These are phyloP conservation scores for Gossypium stocksii DNA, from an alignment of 345 rosid genomes.

Conservation along the genomic window DNA sequence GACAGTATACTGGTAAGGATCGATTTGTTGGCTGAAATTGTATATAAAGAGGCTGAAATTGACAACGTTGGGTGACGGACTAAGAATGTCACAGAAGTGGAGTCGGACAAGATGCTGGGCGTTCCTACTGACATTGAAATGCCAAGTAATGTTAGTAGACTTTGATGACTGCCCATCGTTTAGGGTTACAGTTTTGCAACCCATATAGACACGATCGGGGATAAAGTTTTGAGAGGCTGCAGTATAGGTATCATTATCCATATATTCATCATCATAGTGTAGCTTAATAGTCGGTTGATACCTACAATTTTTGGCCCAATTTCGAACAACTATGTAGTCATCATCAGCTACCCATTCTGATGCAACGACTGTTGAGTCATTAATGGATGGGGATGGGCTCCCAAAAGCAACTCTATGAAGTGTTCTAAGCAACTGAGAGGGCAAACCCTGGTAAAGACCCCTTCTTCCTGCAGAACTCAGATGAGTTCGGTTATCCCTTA, in stretches of 20 bases:
- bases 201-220: constrained; percentile 40
- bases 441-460: constrained; percentile 13
- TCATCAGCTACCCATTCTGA: constrained; percentile 41
- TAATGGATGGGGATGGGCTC: neutral
- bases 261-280: neutral
- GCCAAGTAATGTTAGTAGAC: constrained; percentile 40
- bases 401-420: constrained; percentile 44
- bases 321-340: constrained; percentile 16
- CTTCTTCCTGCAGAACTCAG: neutral
- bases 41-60: constrained; percentile 37
- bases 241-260: neutral
- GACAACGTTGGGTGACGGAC: neutral
- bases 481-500: constrained; percentile 8
- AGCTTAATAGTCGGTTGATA: neutral
- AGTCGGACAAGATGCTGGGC: constrained; percentile 38
- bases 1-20: neutral
- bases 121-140: constrained; percentile 36
- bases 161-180: neutral
- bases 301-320: neutral
- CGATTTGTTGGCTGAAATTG: constrained; percentile 14
- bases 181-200: constrained; percentile 29
- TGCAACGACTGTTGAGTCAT: neutral
- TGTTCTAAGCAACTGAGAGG: constrained; percentile 26
- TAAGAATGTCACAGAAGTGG: constrained; percentile 52
- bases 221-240: constrained; percentile 23